Evolutionary conservation across 352 stramenopile genomes (phyloP).

Genomic region (Blastocystis sp.): DNA sequence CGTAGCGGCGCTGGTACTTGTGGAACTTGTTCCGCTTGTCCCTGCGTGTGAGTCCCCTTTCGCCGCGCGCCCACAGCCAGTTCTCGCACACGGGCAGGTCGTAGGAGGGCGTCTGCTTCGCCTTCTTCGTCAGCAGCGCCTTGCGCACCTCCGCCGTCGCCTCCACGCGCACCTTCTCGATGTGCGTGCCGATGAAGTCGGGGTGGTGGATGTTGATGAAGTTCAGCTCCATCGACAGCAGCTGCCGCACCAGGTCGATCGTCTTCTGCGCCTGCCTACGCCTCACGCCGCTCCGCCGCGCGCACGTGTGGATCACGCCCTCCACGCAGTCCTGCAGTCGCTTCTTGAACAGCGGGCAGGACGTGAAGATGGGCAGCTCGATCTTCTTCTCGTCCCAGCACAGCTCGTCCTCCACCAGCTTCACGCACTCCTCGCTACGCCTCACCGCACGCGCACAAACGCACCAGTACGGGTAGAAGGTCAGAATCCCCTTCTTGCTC

Average conservation of each 20-base stretch:
- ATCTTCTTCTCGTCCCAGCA: background rate
- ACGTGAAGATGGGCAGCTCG: conserved; percentile 4
- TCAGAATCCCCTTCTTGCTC: conserved; percentile 37
- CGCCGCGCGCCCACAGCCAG: background rate
- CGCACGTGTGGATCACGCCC: background rate
- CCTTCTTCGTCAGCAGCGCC: conserved; percentile 7
- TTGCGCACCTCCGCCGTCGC: conserved; percentile 3
- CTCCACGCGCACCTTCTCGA: conserved; percentile 27
- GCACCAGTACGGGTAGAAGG: conserved; percentile 34
- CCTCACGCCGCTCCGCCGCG: background rate
- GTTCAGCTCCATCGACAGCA: conserved; percentile 95
- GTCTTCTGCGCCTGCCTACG: conserved; percentile 75
- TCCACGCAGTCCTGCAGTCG: background rate
- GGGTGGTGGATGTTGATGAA: conserved; percentile 99
- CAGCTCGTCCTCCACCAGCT: conserved; percentile 19
- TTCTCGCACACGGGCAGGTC: conserved; percentile 7
- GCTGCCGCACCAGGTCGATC: conserved; percentile 91
- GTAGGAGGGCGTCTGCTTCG: background rate
- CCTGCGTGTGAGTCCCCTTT: background rate
- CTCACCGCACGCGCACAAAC: background rate
- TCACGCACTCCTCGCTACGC: conserved; percentile 15
- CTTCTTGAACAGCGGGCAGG: conserved; percentile 37
- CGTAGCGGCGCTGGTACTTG: conserved; percentile 39
- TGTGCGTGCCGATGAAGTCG: conserved; percentile 70
- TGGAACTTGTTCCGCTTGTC: conserved; percentile 53